Base-by-base conservation (phyloP, 2,329 filamentous ascomycete genomes). In the Fusarium marasasianum region DNA sequence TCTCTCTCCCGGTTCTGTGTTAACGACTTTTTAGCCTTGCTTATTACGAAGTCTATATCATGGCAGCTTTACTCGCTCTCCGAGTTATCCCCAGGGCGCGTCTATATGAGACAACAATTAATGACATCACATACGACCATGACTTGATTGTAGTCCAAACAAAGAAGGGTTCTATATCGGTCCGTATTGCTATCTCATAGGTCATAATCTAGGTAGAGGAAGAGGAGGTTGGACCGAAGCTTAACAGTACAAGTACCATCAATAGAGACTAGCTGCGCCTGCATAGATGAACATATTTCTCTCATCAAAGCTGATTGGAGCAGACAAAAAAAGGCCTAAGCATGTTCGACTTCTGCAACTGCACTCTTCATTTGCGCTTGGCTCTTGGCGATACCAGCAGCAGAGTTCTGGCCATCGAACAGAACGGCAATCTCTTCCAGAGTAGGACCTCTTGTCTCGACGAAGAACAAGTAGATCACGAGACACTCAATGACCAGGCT, bases 401-500 rank as follows among this genome's bases (percentile, higher is more conserved):
- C 76, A 0, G 76, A 77, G 2, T 76, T 60, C 3, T 76, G 29
- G 0, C 76, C 76, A 33, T 78, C 75, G 7, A 78, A 78, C 3
- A 78, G 11, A 3, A 78, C 73, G 6, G 76, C 76, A 38, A 78
- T 78, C 29, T 78, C 76, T 6, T 78, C 76, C 37, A 78, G 8
- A 2, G 76, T 77, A 1, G 73, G 76, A 0, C 75, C 76, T 4
- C 33, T 75, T 2, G 76, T 78, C 54, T 78, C 76, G 1, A 78
- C 76, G 9, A 78, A 78, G 55, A 77, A 77, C 58, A 78, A 77
- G 57, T 77, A 78, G 8, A 78, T 78, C 1, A 77, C 59, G 1
- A 78, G 47, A 35, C 74, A 78, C 38, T 78, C 76, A 3, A 78
- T 66, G 1, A 78, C 62, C 51, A 78, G 50, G 0, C 76, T 77